Evolutionary conservation across 2,329 filamentous ascomycete genomes (phyloP), one percentile per base, ranked within the genome.

Genomic region (Macrophomina tecta): DNA sequence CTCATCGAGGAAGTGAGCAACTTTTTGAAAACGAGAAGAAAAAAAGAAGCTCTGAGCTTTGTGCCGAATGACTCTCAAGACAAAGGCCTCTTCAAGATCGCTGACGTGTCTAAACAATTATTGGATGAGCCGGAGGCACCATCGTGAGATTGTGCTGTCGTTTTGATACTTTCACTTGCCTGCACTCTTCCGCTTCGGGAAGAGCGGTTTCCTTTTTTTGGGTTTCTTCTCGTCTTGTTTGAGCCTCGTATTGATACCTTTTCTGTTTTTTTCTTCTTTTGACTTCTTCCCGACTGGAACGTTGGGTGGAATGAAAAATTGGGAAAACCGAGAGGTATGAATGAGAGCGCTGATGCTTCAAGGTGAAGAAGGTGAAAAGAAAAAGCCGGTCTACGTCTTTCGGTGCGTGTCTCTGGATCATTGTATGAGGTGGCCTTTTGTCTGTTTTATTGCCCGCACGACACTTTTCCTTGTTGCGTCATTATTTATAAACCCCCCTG

Each of bases 71-170:
- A 49, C 36, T 52, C 32, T 42, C 18, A 64, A 52, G 36, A 64
- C 34, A 64, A 64, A 53, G 51, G 40, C 18, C 28, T 30, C 28
- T 30, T 16, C 45, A 1, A 23, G 46, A 62, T 23, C 45, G n/a
- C 58, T 60, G 42, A 28, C 45, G 32, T 62, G 58, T 62, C 58
- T 62, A 45, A 62, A 38, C 49, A 62, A 62, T 51, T 49, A 49
- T 28, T 32, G 58, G 58, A 62, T 51, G 42, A 49, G 58, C 38
- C 46, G 45, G 58, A 49, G 42, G 38, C 16, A 28, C 14, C 45
- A 62, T 62, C 32, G 56, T 5, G 34, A 49, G 42, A 34, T 61
- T 48, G 45, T 38, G 38, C 56, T 61, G 9, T 61, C 36, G 14
- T 53, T 42, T n/a, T 64, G 53, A 52, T 55, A 32, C 23, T 23